Percentiles rank a stretch among this genome's conserved stretches.
phyloP scores from a whole-genome alignment of 306 rosid genomes.

The Quercus robur region DNA sequence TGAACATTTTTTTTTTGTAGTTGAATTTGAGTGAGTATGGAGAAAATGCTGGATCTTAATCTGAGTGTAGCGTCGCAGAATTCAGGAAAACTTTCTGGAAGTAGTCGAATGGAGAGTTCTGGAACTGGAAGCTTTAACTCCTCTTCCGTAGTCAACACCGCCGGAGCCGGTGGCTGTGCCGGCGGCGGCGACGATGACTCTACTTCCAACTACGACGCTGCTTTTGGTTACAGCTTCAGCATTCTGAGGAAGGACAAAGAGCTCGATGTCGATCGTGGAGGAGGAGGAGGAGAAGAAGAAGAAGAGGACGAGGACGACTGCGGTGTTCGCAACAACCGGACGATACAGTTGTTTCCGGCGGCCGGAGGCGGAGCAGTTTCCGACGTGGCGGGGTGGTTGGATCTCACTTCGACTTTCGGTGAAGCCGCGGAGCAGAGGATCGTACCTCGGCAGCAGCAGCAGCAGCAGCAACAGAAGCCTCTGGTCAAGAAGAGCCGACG shows the following conservation, averaged over 20 bases:
- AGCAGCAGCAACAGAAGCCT: slow-evolving; percentile 23
- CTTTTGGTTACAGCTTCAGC: slow-evolving; percentile 41
- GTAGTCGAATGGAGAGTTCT: slow-evolving; percentile 57
- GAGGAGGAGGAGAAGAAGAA: background rate
- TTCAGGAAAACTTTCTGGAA: slow-evolving; percentile 25
- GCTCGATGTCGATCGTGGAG: background rate
- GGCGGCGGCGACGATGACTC: slow-evolving; percentile 34
- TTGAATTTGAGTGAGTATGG: background rate
- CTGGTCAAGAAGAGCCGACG: slow-evolving; percentile 75
- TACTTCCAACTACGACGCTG: slow-evolving; percentile 38
- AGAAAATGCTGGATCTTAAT: slow-evolving; percentile 80
- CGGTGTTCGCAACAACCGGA: slow-evolving; percentile 14
- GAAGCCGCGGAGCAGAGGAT: slow-evolving; percentile 30
- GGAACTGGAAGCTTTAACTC: slow-evolving; percentile 68
- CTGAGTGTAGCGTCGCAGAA: slow-evolving; percentile 42
- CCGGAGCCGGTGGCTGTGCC: too few species aligned
- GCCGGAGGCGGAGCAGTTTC: slow-evolving; percentile 3
- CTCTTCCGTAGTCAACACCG: slow-evolving; percentile 38
- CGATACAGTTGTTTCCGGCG: slow-evolving; percentile 70
- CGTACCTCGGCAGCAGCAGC: slow-evolving; percentile 29
- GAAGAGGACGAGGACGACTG: background rate
- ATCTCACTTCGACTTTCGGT: slow-evolving; percentile 28
- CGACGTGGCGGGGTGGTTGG: slow-evolving; percentile 35
- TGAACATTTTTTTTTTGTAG: too few species aligned
- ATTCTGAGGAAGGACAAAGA: slow-evolving; percentile 31